Percentiles rank a stretch among this genome's conserved stretches.
These are phyloP conservation scores for Spergularia azorica DNA, from an alignment of 179 eudicot species.

Conservation along the genomic window DNA sequence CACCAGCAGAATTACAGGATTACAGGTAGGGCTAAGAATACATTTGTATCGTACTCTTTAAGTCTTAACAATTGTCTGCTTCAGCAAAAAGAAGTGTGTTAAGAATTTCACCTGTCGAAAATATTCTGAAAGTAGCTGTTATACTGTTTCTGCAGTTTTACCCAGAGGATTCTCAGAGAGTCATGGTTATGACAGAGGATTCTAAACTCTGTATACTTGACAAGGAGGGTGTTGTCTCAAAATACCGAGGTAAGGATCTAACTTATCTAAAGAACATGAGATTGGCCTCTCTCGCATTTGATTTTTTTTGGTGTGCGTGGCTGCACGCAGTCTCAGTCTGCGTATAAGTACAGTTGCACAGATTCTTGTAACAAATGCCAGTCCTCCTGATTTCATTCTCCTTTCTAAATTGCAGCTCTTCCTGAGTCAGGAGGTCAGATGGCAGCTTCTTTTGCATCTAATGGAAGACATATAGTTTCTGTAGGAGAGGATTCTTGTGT, in stretches of 20 bases:
- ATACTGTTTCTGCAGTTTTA: slow-evolving; percentile 47
- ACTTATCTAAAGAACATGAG: background rate
- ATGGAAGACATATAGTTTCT: slow-evolving; percentile 59
- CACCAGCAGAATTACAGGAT: slow-evolving; percentile 59
- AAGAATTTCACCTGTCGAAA: background rate
- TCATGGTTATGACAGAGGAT: slow-evolving; percentile 62
- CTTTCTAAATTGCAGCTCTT: slow-evolving; percentile 43
- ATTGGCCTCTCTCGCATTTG: background rate
- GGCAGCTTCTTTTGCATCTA: slow-evolving; percentile 63
- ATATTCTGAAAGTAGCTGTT: slow-evolving; percentile 16
- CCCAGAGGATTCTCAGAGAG: slow-evolving; percentile 41
- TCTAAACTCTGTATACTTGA: slow-evolving; percentile 67
- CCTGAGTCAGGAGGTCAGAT: slow-evolving; percentile 68
- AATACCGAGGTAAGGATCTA: slow-evolving; percentile 56
- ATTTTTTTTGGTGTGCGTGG: too few species aligned
- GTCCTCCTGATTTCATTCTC: background rate
- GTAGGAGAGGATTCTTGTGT: slow-evolving; percentile 69
- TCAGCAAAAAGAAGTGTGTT: too few species aligned
- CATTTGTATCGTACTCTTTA: background rate
- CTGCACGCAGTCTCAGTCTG: too few species aligned
- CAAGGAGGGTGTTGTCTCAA: slow-evolving; percentile 49
- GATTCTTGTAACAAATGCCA: too few species aligned
- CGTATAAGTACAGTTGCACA: too few species aligned
- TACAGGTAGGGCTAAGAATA: slow-evolving; percentile 51
- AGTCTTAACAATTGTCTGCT: background rate